Evolutionary conservation across 345 rosid genomes (phyloP), one percentile per base, ranked within the genome.

Genomic region (Citrus reticulata): DNA sequence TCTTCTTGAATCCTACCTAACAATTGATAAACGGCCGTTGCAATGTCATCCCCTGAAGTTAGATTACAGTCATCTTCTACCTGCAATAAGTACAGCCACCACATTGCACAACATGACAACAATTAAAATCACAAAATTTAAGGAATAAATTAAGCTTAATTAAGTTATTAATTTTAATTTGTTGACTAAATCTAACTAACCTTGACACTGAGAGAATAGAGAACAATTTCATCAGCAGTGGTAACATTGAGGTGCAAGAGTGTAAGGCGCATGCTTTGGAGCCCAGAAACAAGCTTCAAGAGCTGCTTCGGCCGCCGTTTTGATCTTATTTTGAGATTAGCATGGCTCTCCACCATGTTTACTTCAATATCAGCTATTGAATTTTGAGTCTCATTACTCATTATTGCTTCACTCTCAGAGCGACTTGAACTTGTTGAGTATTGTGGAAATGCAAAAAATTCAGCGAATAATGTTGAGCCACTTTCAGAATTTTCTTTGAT

Each of bases 21-120:
- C 86, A 93, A 75, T 83, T 91, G 85, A 75, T 89, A 74, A 75
- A 89, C 93, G 24, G 95, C 92, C 17, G 92, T 83, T 5, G 98
- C 88, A 76, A 95, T 91, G 68, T 91, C 97, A 77, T 93, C 91
- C 67, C 83, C 99, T 55, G 99, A 81, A 77, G 81, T 89, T 77
- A 93, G 87, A 81, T 79, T 88, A 84, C 98, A 93, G 61, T 83
- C 90, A 81, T 95, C 99, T 86, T 93, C 99, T 61, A 91, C 91
- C 99, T 95, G 93, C 89, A 85, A 64, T 72, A 20, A 59, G 51
- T 69, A 22, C 20, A 67, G 19, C 16, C 51, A 74, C n/a, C 60
- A n/a, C 14, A 27, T 27, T 54, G 58, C 51, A 46, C 39, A 39
- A 2, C 20, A 64, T 63, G 27, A 5, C 35, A 55, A 39, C 7